Evolutionary conservation across 805 yeast species (phyloP).

Genomic region (Dipodascus geniculatus): DNA sequence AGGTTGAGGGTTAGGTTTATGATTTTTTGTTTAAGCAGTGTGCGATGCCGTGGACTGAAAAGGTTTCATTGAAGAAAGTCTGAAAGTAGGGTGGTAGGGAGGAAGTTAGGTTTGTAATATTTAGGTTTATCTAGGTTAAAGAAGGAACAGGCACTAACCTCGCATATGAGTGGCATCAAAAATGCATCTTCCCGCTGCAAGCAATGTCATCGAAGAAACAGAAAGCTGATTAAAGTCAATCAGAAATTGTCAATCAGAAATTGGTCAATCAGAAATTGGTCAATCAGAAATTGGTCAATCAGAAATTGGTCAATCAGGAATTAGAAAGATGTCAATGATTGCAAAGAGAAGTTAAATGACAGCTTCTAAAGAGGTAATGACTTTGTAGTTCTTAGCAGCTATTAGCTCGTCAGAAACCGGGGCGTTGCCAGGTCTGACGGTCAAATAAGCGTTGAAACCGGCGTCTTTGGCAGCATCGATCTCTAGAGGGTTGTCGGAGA

Average conservation of each 20-base stretch:
- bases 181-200: neutral
- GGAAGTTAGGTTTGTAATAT: neutral
- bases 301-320: too few relatives aligned
- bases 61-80: neutral
- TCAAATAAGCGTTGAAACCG: constrained; percentile 48
- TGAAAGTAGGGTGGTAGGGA: neutral
- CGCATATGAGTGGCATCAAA: too few relatives aligned
- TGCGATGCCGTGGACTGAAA: too few relatives aligned
- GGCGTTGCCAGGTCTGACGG: constrained; percentile 66
- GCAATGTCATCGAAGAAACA: too few relatives aligned
- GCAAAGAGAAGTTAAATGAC: neutral
- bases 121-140: neutral
- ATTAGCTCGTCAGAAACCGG: constrained; percentile 12
- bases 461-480: constrained; percentile 61
- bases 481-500: constrained; percentile 73
- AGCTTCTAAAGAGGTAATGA: neutral
- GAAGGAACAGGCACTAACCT: neutral
- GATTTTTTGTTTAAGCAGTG: too few relatives aligned
- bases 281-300: too few relatives aligned
- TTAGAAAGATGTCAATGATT: too few relatives aligned
- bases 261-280: too few relatives aligned
- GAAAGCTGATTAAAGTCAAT: too few relatives aligned
- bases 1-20: too few relatives aligned
- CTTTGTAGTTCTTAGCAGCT: neutral
- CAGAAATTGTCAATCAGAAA: too few relatives aligned